Base-by-base conservation (phyloP, 164 flowering plant species). In the Chloranthus sessilifolius region DNA sequence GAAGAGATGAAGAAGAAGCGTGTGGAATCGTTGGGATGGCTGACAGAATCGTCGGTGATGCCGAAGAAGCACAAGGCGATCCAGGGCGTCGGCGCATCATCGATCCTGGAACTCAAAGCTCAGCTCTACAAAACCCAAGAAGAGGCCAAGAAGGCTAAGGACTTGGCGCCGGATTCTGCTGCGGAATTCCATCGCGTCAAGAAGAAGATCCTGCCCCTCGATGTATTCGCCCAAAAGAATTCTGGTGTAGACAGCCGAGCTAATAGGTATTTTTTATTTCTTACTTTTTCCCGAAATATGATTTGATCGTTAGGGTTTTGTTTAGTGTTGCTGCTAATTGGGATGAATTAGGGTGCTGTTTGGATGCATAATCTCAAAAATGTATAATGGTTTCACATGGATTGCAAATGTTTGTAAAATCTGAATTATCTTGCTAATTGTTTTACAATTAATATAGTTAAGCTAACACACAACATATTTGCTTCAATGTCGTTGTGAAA, bases 1-100 rank as follows among this genome's bases (percentile, higher is more conserved):
- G 68, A 60, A 41, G 67, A 55, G 45, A 65, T 23, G 60, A 63
- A 43, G 69, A 55, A 64, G 81, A 74, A 67, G 80, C 72, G 55
- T 60, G 88, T 75, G 42, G 94, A 88, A 19, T 92, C 97, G 15
- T 60, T 92, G 54, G 99, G 97, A 82, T 92, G 99, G 99, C 76
- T 92, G 16, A 92, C 99, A 62, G 97, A 92, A 36, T 88, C 99
- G 0, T 43, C 97, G 1, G 68, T 92, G 17, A 77, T 88, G 95
- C 97, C 99, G 20, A 84, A 77, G 58, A 86, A 84, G 69, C 91
- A 80, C 55, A 74, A 81, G 11, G 76, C 83, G n/a, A 92, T 92
- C 17, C 80, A 69, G 42, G 99, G 99, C 1, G 99, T 92, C 1
- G 95, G 98, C 3, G 62, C 94, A 0, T 85, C 98, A 16, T 85